Evolutionary conservation across 140 eudicot genomes (phyloP), one percentile per base, ranked within the genome.

Genomic region (Stevia rebaudiana): DNA sequence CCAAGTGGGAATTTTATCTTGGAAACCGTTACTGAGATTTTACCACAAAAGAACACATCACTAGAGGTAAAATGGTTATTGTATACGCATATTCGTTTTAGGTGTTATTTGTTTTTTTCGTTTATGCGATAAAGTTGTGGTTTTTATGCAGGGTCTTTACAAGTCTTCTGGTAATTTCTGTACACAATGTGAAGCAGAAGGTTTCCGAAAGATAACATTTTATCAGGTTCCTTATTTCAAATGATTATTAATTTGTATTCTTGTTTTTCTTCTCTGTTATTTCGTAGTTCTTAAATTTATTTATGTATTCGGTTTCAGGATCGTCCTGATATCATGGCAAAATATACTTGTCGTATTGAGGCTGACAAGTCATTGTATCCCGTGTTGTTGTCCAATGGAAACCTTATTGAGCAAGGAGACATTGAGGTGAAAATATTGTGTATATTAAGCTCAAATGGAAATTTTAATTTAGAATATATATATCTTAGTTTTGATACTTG

Each of bases 181-280:
- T 76, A 88, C 97, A 3, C 96, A 92, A 62, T 92, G 98, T 85
- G 98, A 92, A 72, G 98, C 98, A 35, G 96, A 92, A 75, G 96
- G 98, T 81, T 92, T 92, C 71, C 84, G 97, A 2, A 88, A 92
- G 76, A 92, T 92, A 48, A 92, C 96, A n/a, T 92, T 81, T 75
- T 92, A 79, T 77, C 97, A 90, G 97, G 97, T 90, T 50, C 11
- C 16, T 46, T 59, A 58, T 13, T 15, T 2, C 10, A 51, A 17
- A 12, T 73, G 42, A 28, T 21, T n/a, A n/a, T 62, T 57, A 35
- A 21, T 61, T 41, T 42, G 23, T 11, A 31, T 46, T 57, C 3
- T 36, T 2, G 10, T 3, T 46, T 6, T 42, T 49, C n/a, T 31
- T 49, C 44, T 22, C 40, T 23, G 23, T 37, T 48, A 35, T 37